Conservation (phyloP, 1,284 basidiomycete genomes). For the Malassezia caprae region DNA sequence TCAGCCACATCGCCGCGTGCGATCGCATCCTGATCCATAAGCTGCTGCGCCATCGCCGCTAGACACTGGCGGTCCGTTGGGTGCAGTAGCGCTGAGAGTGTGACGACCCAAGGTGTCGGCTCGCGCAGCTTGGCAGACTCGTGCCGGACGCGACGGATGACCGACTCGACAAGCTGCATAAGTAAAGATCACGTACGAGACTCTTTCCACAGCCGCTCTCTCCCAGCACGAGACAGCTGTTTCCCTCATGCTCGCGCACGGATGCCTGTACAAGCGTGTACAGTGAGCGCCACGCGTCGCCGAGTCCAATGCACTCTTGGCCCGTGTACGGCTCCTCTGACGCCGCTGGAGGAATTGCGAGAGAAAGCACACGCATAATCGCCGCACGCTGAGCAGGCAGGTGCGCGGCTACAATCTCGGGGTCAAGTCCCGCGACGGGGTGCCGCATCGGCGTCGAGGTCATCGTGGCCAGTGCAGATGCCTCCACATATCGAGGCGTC, state of each 20-base stretch:
- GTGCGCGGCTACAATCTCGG: not conserved
- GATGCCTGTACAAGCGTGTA: conserved; percentile 25
- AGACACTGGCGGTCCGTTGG: conserved; percentile 37
- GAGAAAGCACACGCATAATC: conserved; percentile 5
- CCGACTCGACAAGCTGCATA: conserved; percentile 27
- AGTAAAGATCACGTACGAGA: conserved; percentile 11
- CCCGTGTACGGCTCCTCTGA: conserved; percentile 11
- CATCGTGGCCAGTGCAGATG: not conserved
- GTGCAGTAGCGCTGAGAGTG: conserved; percentile 28
- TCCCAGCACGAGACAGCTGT: conserved; percentile 39
- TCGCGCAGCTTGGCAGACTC: not conserved
- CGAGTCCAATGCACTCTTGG: conserved; percentile 27
- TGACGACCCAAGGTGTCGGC: conserved; percentile 18
- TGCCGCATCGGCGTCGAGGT: not conserved
- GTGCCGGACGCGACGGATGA: conserved; percentile 17
- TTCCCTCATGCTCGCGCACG: conserved; percentile 30
- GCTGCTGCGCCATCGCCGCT: conserved; percentile 40
- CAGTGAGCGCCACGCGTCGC: conserved; percentile 27
- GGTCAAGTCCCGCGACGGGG: not conserved
- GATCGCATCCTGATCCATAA: conserved; percentile 37
- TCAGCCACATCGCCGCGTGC: conserved; percentile 11
- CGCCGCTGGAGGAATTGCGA: conserved; percentile 8
- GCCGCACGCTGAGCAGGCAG: not conserved
- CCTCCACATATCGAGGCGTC: not conserved
- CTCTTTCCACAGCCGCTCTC: conserved; percentile 33